Conservation (phyloP, 208 protist species). For the Naegleria fowleri region DNA sequence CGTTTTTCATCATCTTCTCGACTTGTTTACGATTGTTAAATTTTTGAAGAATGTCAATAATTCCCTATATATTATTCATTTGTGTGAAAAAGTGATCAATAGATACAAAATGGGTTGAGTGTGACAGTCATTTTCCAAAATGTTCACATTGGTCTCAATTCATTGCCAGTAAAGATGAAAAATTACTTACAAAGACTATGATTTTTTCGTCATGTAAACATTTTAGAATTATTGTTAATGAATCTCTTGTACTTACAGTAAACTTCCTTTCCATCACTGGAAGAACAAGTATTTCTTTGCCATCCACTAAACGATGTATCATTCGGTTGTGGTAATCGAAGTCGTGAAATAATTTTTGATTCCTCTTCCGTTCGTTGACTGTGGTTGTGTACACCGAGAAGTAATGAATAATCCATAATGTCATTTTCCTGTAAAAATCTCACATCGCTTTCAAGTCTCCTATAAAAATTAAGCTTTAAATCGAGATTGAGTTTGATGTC, state of each 20-base stretch:
- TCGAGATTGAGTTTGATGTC: constrained; percentile 62
- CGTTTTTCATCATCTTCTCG: constrained; percentile 66
- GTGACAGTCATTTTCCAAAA: too few relatives aligned
- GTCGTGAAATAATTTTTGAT: not conserved
- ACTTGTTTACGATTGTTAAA: constrained; percentile 70
- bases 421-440: constrained; percentile 68
- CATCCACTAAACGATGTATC: not conserved
- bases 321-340: not conserved
- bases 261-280: constrained; percentile 20
- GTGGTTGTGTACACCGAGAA: constrained; percentile 70
- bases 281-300: not conserved
- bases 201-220: too few relatives aligned
- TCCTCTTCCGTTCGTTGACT: not conserved
- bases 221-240: too few relatives aligned
- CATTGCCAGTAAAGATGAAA: too few relatives aligned
- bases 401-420: constrained; percentile 86
- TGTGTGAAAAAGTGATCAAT: constrained; percentile 70
- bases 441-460: constrained; percentile 73
- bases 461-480: constrained; percentile 61
- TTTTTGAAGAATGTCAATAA: constrained; percentile 85
- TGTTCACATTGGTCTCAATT: too few relatives aligned
- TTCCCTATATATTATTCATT: too few relatives aligned
- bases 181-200: too few relatives aligned
- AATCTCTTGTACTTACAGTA: constrained; percentile 54
- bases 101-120: too few relatives aligned